Conservation (phyloP, 441 rosid genomes). For the Biscutella laevigata region DNA sequence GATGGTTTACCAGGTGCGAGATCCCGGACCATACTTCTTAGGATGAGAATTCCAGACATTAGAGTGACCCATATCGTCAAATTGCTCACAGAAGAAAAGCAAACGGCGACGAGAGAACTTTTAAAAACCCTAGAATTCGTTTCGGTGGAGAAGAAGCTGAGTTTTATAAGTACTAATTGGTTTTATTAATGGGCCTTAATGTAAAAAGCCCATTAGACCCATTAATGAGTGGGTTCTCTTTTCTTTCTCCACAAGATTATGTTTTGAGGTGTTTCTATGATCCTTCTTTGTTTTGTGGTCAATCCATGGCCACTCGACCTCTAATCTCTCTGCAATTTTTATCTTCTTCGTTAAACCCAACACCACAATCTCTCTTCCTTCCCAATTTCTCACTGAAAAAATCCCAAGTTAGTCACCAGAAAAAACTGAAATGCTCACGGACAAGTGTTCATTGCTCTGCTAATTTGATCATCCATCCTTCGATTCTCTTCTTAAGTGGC, state of each 20-base stretch:
- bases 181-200: neutral
- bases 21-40: constrained; percentile 3
- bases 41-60: constrained; percentile 15
- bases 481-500: constrained; percentile 34
- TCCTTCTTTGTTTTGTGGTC: neutral
- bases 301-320: constrained; percentile 50
- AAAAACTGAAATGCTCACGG: constrained; percentile 12
- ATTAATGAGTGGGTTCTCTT: neutral
- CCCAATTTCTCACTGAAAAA: no score
- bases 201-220: neutral
- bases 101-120: neutral
- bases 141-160: neutral
- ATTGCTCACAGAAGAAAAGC: neutral
- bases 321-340: constrained; percentile 29
- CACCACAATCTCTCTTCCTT: constrained; percentile 8
- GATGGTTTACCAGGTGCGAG: neutral
- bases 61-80: neutral
- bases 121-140: constrained; percentile 10
- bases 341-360: constrained; percentile 7
- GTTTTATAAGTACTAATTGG: neutral
- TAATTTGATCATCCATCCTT: constrained; percentile 38
- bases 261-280: neutral
- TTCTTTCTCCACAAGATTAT: constrained; percentile 40
- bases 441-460: constrained; percentile 22
- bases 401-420: neutral